These are phyloP conservation scores for Citrus unshiu DNA, from an alignment of 345 rosid genomes.

Conservation along the genomic window DNA sequence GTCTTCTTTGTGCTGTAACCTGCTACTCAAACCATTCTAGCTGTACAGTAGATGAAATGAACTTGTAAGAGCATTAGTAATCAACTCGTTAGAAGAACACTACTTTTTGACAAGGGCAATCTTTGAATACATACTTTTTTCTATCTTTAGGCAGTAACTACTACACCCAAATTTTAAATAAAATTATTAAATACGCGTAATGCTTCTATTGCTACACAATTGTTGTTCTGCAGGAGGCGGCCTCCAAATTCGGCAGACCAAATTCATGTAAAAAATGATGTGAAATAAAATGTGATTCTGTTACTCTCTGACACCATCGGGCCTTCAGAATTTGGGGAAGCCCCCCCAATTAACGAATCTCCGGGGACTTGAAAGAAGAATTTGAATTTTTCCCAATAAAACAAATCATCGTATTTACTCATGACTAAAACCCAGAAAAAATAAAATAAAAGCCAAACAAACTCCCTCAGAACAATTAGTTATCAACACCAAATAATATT, in stretches of 20 bases:
- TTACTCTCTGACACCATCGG: too few species aligned
- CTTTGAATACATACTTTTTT: neutral
- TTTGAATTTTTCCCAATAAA: neutral
- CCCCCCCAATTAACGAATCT: too few species aligned
- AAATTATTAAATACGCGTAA: too few species aligned
- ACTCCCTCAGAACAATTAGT: neutral
- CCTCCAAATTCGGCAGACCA: neutral
- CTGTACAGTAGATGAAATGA: constrained; percentile 18
- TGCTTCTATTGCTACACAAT: too few species aligned
- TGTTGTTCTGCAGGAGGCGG: neutral
- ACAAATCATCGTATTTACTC: neutral
- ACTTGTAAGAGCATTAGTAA: too few species aligned
- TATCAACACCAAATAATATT: neutral
- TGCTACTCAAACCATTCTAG: neutral
- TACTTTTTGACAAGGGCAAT: neutral
- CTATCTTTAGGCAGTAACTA: neutral
- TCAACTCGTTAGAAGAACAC: too few species aligned
- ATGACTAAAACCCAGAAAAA: too few species aligned
- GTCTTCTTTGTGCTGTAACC: neutral
- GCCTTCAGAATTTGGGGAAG: neutral
- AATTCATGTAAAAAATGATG: neutral
- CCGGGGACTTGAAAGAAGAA: neutral
- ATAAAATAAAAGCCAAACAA: too few species aligned
- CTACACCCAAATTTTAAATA: too few species aligned
- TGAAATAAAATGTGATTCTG: too few species aligned